Evolutionary conservation across 495 filamentous ascomycete species (phyloP).

Genomic region (Penicillium fimorum): DNA sequence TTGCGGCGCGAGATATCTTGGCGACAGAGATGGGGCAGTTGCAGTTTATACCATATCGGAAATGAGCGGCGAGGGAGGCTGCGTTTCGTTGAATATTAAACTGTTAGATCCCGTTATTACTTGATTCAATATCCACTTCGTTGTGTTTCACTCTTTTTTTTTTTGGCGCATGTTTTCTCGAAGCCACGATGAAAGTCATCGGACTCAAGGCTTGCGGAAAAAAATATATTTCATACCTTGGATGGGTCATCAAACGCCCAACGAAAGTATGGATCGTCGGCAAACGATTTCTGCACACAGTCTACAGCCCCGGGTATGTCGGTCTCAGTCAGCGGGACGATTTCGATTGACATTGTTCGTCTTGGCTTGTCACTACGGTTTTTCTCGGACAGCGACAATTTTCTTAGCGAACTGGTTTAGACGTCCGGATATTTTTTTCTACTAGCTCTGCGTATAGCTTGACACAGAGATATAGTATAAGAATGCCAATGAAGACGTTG

Average conservation of each 20-base stretch:
- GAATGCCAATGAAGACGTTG: slow-evolving; percentile 37
- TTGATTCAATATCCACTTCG: not conserved
- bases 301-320: slow-evolving; percentile 63
- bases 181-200: not conserved
- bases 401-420: slow-evolving; percentile 25
- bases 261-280: slow-evolving; percentile 62
- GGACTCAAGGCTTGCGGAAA: not conserved
- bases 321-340: slow-evolving; percentile 52
- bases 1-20: slow-evolving; percentile 34
- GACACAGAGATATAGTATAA: slow-evolving; percentile 42
- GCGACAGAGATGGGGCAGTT: slow-evolving; percentile 64
- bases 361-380: slow-evolving; percentile 22
- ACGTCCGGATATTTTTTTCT: slow-evolving; percentile 30
- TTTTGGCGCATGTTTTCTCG: not conserved
- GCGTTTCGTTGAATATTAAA: slow-evolving; percentile 58
- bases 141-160: not conserved
- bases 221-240: slow-evolving; percentile 40
- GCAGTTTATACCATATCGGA: slow-evolving; percentile 57
- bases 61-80: slow-evolving; percentile 60
- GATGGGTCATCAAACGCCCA: slow-evolving; percentile 57
- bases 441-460: slow-evolving; percentile 37
- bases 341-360: slow-evolving; percentile 52
- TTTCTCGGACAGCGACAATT: slow-evolving; percentile 12
- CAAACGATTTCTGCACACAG: slow-evolving; percentile 59
- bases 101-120: slow-evolving; percentile 26